Evolutionary conservation across 2,329 filamentous ascomycete species (phyloP).

Genomic region (Nemania bipapillata): DNA sequence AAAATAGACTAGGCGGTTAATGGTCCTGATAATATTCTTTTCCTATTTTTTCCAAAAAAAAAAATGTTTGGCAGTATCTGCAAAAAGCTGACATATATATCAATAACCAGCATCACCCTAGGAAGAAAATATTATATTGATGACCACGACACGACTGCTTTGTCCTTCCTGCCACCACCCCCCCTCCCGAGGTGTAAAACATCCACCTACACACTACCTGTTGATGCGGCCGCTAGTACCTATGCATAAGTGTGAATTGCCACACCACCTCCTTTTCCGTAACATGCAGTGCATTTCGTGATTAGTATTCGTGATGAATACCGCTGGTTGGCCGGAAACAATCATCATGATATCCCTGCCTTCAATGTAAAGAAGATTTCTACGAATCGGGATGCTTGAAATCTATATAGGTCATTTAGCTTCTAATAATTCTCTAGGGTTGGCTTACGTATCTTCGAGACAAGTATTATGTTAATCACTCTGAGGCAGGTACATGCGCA

Average conservation of each 20-base stretch:
- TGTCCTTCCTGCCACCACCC: neutral
- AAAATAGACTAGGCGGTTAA: conserved; percentile 3
- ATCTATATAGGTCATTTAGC: neutral
- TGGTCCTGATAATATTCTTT: neutral
- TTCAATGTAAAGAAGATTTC: neutral
- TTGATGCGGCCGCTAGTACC: too few relatives aligned
- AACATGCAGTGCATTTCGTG: neutral
- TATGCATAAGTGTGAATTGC: too few relatives aligned
- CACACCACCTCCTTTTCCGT: too few relatives aligned
- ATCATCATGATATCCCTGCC: neutral
- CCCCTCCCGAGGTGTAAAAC: neutral
- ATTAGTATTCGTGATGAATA: neutral
- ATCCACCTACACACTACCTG: neutral
- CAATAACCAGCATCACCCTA: neutral
- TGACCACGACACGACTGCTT: neutral
- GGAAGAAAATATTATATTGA: neutral
- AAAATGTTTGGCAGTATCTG: neutral
- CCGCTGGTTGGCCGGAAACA: neutral
- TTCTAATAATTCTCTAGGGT: neutral
- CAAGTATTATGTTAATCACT: neutral
- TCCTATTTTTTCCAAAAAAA: too few relatives aligned
- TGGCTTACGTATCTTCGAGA: neutral
- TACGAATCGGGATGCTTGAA: neutral
- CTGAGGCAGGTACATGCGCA: neutral
- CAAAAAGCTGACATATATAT: neutral